Evolutionary conservation across 1,139 yeast genomes (phyloP).

Genomic region (Suhomyces ambrosiae): DNA sequence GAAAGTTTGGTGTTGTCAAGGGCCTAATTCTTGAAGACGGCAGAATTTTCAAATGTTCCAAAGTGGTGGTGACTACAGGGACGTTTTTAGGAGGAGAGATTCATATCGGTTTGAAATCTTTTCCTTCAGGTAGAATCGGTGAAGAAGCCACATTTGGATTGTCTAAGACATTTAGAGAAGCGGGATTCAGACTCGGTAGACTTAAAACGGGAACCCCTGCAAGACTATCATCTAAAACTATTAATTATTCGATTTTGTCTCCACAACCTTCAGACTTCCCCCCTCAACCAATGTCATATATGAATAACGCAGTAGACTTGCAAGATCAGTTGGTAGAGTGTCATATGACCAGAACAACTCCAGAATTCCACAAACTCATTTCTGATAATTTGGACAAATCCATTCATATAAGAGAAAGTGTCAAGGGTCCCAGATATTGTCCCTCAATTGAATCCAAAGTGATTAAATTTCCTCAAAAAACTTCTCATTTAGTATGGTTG

Average conservation of each 20-base stretch:
- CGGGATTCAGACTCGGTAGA: constrained; percentile 85
- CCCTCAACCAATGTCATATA: constrained; percentile 84
- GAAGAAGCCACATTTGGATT: constrained; percentile 91
- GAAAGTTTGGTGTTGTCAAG: constrained; percentile 47
- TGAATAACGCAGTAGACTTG: constrained; percentile 68
- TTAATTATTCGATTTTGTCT: constrained; percentile 60
- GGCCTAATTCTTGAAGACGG: constrained; percentile 82
- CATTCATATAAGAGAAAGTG: constrained; percentile 89
- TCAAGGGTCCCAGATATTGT: constrained; percentile 95
- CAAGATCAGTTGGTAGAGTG: constrained; percentile 65
- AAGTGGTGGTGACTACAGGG: constrained; percentile 91
- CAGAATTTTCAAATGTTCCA: constrained; percentile 54
- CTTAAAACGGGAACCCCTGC: constrained; percentile 98
- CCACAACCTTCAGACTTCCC: constrained; percentile 81
- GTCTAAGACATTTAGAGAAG: constrained; percentile 70
- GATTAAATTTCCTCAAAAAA: constrained; percentile 74
- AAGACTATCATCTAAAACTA: constrained; percentile 69
- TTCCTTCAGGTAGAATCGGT: constrained; percentile 92
- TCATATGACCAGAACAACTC: constrained; percentile 78
- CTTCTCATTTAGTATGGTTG: constrained; percentile 83
- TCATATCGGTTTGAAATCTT: constrained; percentile 78
- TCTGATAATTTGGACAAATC: constrained; percentile 74
- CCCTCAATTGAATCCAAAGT: constrained; percentile 95
- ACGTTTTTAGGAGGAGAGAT: constrained; percentile 94
- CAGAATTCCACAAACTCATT: constrained; percentile 69